phyloP scores from a whole-genome alignment of 2,329 filamentous ascomycete genomes.

The Neurospora crassa region DNA sequence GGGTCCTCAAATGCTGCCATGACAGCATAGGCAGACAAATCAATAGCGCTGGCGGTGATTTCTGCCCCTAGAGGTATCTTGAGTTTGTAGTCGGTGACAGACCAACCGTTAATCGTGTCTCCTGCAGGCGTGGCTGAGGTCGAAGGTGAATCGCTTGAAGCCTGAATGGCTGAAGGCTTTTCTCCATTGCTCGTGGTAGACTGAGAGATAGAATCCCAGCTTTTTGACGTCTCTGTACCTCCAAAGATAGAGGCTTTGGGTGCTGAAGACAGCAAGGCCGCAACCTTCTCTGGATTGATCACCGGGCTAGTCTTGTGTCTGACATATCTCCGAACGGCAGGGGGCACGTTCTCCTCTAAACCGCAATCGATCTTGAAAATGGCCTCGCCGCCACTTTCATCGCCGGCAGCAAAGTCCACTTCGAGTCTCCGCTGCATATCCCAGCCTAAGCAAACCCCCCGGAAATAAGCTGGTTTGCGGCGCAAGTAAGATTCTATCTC shows the following conservation, averaged over 20 bases:
- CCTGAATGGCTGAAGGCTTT: not conserved
- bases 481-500: constrained; percentile 72
- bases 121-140: constrained; percentile 14
- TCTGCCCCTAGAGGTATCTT: constrained; percentile 48
- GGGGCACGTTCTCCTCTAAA: constrained; percentile 44
- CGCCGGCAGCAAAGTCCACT: constrained; percentile 81
- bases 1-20: constrained; percentile 72
- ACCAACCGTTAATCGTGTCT: constrained; percentile 16
- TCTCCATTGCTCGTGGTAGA: not conserved
- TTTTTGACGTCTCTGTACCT: not conserved
- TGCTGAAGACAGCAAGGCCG: not conserved
- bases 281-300: not conserved
- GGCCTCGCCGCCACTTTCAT: constrained; percentile 66
- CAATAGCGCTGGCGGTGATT: constrained; percentile 62
- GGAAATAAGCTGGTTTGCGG: constrained; percentile 68
- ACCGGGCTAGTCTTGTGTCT: constrained; percentile 16
- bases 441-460: constrained; percentile 72
- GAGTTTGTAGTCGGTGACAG: constrained; percentile 47
- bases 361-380: constrained; percentile 68
- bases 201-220: not conserved
- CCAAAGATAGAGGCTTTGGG: constrained; percentile 14
- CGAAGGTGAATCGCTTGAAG: not conserved
- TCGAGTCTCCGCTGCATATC: constrained; percentile 81
- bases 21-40: constrained; percentile 63
- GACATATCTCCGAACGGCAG: constrained; percentile 34